Evolutionary conservation across 768 basidiomycete genomes (phyloP).

Genomic region (Kwoniella sp.): DNA sequence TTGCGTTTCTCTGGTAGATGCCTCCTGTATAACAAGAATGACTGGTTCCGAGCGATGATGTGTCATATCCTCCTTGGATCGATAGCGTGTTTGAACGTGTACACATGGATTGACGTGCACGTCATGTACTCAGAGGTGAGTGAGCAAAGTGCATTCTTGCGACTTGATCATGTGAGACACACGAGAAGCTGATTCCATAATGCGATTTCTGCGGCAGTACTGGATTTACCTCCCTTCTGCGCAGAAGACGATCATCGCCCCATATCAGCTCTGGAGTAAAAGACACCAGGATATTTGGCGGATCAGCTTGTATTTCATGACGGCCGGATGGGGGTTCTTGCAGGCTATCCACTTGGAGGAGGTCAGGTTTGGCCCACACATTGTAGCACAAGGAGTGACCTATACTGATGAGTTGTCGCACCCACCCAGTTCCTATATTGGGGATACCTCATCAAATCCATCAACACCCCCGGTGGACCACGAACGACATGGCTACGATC

Average conservation of each 20-base stretch:
- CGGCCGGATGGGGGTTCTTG: conserved; percentile 36
- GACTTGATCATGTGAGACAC: no score
- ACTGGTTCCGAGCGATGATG: conserved; percentile 38
- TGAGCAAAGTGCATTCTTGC: no score
- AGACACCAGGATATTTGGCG: conserved; percentile 21
- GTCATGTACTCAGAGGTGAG: conserved; percentile 36
- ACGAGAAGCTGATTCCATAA: no score
- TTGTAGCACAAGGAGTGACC: neutral
- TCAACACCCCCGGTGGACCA: conserved; percentile 29
- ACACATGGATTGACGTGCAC: conserved; percentile 24
- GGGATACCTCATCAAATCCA: conserved; percentile 41
- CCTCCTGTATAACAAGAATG: conserved; percentile 23
- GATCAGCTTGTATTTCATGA: conserved; percentile 24
- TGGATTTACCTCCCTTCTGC: conserved; percentile 24
- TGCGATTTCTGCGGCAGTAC: conserved; percentile 36
- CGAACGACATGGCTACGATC: conserved; percentile 34
- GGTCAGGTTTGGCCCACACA: conserved; percentile 26
- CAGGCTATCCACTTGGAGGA: conserved; percentile 45
- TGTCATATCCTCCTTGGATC: conserved; percentile 28
- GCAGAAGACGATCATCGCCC: conserved; percentile 25
- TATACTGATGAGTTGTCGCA: no score
- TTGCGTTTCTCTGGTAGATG: no score
- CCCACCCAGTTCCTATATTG: conserved; percentile 37
- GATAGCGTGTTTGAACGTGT: conserved; percentile 15
- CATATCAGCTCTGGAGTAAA: conserved; percentile 38